Evolutionary conservation across 1,284 basidiomycete genomes (phyloP).

Genomic region (Moesziomyces sp.): DNA sequence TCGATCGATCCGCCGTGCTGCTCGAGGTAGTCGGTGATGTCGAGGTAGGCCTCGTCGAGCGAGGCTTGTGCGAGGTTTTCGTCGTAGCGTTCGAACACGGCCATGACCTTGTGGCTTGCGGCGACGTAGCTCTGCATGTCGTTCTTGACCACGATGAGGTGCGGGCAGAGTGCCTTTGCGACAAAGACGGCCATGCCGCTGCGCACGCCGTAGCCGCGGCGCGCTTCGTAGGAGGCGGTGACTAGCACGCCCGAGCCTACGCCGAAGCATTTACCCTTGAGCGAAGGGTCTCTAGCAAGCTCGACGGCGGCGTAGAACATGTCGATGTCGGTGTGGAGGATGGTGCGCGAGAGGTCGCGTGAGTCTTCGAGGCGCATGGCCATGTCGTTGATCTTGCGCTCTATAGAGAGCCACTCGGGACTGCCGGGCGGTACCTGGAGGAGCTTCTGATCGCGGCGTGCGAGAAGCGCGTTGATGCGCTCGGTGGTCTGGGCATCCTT

Average conservation of each 20-base stretch:
- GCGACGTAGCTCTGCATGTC: constrained; percentile 66
- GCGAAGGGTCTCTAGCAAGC: constrained; percentile 79
- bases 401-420: constrained; percentile 46
- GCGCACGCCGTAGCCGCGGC: constrained; percentile 77
- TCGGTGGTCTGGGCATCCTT: constrained; percentile 83
- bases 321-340: constrained; percentile 78
- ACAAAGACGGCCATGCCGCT: constrained; percentile 77
- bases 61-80: constrained; percentile 81
- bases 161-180: constrained; percentile 90
- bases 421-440: constrained; percentile 24
- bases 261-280: constrained; percentile 73
- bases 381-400: constrained; percentile 51
- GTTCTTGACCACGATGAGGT: constrained; percentile 78
- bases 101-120: constrained; percentile 66
- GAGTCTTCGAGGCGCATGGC: constrained; percentile 78
- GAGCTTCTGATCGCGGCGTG: constrained; percentile 51
- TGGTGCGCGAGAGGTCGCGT: constrained; percentile 82
- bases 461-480: constrained; percentile 72
- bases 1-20: constrained; percentile 76
- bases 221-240: constrained; percentile 63
- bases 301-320: constrained; percentile 69
- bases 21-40: constrained; percentile 80
- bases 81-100: constrained; percentile 79
- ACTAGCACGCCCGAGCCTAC: constrained; percentile 63
- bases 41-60: constrained; percentile 81